Base-by-base conservation (phyloP, 176 grass and related monocot genomes). In the Dendrocalamus sinicus region DNA sequence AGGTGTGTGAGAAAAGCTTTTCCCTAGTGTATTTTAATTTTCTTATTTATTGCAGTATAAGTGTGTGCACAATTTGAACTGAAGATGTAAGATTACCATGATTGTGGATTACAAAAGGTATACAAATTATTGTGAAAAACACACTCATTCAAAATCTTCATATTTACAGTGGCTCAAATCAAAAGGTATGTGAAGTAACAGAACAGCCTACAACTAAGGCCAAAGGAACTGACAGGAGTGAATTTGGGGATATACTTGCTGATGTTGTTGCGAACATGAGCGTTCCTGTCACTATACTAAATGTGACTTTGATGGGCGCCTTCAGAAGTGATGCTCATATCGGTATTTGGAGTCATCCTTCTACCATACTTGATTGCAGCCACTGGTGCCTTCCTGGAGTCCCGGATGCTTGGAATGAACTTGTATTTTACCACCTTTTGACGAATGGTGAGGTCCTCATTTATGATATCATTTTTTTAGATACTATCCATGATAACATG, bases 341-440 rank as follows among this genome's bases (percentile, higher is more conserved):
- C 48, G 93, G 96, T 48, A 91, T 89, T 46, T 98, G 89, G 91
- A 95, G 89, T 60, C 90, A 98, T 85, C 96, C 96, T 72, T 90
- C 82, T 44, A 95, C 96, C 46, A 81, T 99, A 82, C 88, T 94
- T 70, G 96, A 99, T 82, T 99, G 94, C 86, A 99, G 96, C 83
- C 96, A 99, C 76, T 99, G 94, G 96, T 99, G 96, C 84, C 88
- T 99, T 11, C 94, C 96, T 68, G 96, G 96, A 86, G 92, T 96
- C 35, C 96, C 96, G 0, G 96, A 99, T 94, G 84, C 94, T 72
- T 99, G 96, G 96, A 99, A 46, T 58, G 93, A 98, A 73, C 88
- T 98, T 51, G 86, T 98, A 30, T 92, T 98, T 78, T 98, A 91
- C 1, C 88, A 95, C 67, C 89, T 98, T 60, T 83, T 93, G 68